A percentile compares a stretch with the other conserved stretches of the same genome.
Evolutionary conservation across 2,329 filamentous ascomycete species (phyloP).

Genomic region (Botrytis paeoniae): DNA sequence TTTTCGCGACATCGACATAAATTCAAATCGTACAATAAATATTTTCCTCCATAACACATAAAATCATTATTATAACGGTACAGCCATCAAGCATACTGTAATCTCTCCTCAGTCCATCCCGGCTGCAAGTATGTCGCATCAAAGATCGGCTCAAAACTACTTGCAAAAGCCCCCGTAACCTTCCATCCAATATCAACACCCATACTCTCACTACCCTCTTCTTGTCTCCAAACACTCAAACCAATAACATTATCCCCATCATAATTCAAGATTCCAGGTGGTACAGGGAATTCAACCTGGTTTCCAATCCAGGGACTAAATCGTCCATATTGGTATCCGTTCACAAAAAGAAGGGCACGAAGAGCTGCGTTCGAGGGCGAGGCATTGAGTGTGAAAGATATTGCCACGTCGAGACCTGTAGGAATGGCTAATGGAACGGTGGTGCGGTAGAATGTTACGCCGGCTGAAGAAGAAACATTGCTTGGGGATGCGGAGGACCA

Average conservation of each 20-base stretch:
- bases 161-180: slow-evolving; percentile 11
- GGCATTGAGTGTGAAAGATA: slow-evolving; percentile 52
- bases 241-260: slow-evolving; percentile 18
- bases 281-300: slow-evolving; percentile 19
- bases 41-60: background rate
- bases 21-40: background rate
- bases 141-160: slow-evolving; percentile 18
- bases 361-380: slow-evolving; percentile 43
- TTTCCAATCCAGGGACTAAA: slow-evolving; percentile 20
- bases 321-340: slow-evolving; percentile 46
- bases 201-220: slow-evolving; percentile 1
- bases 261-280: slow-evolving; percentile 21
- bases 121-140: slow-evolving; percentile 17
- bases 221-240: slow-evolving; percentile 17
- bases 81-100: slow-evolving; percentile 12
- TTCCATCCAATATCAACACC: slow-evolving; percentile 16
- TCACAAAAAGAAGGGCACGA: slow-evolving; percentile 56
- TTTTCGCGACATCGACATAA: background rate
- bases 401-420: slow-evolving; percentile 51
- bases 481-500: slow-evolving; percentile 40
- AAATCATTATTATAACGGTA: background rate
- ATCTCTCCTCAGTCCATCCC: slow-evolving; percentile 13
- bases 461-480: slow-evolving; percentile 47
- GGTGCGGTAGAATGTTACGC: slow-evolving; percentile 55
- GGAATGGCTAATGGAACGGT: slow-evolving; percentile 51